A percentile compares a stretch with the other conserved stretches of the same genome.
phyloP scores from a whole-genome alignment of 176 grass and related monocot species.

The Cenchrus fungigraminus region DNA sequence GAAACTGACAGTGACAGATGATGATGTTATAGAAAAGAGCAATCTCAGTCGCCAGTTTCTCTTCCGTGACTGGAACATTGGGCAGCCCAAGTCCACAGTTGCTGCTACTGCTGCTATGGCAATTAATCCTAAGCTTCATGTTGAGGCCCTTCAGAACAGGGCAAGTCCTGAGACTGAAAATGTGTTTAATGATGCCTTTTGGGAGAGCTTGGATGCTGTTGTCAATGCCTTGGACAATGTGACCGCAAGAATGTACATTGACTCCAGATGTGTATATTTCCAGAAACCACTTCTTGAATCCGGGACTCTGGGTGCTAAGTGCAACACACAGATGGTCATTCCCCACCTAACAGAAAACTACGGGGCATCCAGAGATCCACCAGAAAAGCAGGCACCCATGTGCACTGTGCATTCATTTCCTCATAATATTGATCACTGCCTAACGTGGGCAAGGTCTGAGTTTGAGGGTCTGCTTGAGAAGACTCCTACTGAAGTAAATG shows the following conservation, averaged over 20 bases:
- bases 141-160: constrained; percentile 85
- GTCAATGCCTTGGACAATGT: constrained; percentile 90
- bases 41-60: constrained; percentile 98
- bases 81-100: constrained; percentile 88
- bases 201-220: constrained; percentile 84
- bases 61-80: constrained; percentile 95
- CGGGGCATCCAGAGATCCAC: constrained; percentile 94
- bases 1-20: constrained; percentile 86
- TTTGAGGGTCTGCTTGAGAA: constrained; percentile 98
- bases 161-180: constrained; percentile 95
- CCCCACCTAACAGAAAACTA: constrained; percentile 94
- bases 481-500: constrained; percentile 85
- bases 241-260: constrained; percentile 92
- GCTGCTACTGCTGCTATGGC: constrained; percentile 77
- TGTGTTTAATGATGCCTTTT: constrained; percentile 85
- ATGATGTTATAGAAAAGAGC: constrained; percentile 96
- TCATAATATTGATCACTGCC: constrained; percentile 95
- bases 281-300: constrained; percentile 94
- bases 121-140: constrained; percentile 80
- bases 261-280: constrained; percentile 88
- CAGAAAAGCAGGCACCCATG: constrained; percentile 95
- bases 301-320: constrained; percentile 90
- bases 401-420: constrained; percentile 95
- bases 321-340: constrained; percentile 97
- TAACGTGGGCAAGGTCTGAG: constrained; percentile 91